phyloP scores from a whole-genome alignment of 805 yeast genomes.

The Hanseniaspora vineae region DNA sequence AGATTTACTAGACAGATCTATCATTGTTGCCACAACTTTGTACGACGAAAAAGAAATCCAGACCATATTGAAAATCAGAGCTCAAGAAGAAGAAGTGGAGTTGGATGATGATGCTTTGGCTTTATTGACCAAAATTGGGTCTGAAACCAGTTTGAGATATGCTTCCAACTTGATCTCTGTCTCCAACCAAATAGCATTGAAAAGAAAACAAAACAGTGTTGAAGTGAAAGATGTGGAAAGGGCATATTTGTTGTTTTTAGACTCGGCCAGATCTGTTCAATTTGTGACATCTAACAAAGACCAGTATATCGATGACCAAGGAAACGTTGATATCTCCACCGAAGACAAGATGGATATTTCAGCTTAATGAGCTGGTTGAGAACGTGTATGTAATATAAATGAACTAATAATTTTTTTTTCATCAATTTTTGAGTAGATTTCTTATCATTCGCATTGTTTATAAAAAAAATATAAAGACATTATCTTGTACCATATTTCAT shows the following conservation, averaged over 20 bases:
- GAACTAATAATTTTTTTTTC: conserved; percentile 16
- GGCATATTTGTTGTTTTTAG: conserved; percentile 76
- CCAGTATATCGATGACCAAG: conserved; percentile 69
- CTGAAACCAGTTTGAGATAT: conserved; percentile 83
- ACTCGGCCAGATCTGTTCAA: conserved; percentile 79
- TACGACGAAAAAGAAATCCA: conserved; percentile 76
- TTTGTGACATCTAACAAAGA: conserved; percentile 49
- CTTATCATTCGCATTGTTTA: background rate
- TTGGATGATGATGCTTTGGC: conserved; percentile 72
- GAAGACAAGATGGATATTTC: conserved; percentile 7
- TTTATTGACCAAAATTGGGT: conserved; percentile 77
- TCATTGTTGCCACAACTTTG: conserved; percentile 75
- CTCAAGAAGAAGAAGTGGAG: conserved; percentile 89
- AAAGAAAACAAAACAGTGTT: conserved; percentile 55
- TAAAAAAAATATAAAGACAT: too few relatives aligned
- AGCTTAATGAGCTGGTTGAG: conserved; percentile 3
- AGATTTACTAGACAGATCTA: conserved; percentile 85
- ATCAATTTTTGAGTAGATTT: background rate
- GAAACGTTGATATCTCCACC: conserved; percentile 48
- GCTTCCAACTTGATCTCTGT: conserved; percentile 87
- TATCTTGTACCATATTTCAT: background rate
- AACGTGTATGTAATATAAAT: conserved; percentile 19
- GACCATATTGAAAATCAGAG: conserved; percentile 76
- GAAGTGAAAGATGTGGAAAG: conserved; percentile 78
- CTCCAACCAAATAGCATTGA: conserved; percentile 71